Evolutionary conservation across 1,284 basidiomycete genomes (phyloP), one percentile per base, ranked within the genome.

Genomic region (Ceratobasidium sp.): DNA sequence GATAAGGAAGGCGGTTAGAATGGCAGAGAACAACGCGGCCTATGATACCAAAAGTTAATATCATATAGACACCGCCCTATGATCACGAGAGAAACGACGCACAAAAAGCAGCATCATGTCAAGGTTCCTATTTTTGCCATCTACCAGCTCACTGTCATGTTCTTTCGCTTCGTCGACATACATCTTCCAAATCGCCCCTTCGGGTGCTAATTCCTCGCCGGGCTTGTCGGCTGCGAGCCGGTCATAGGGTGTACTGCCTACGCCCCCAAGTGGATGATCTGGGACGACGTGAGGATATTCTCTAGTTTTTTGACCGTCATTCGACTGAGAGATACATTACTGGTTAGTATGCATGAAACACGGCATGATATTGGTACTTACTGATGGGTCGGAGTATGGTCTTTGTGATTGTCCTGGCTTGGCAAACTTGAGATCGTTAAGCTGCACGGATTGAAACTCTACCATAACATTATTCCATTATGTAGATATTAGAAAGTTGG

Each of bases 1-100:
- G 37, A 74, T 61, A 7, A 74, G 42, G 39, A 74, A 74, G 3
- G 54, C 56, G 13, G 69, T 74, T 2, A 61, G 20, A 13, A 74
- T 56, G 1, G 54, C 69, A 0, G 69, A 69, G 54, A 69, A 69
- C 8, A 74, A 39, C 17, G 54, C 56, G 10, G 56, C 56, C 54
- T 60, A 17, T 49, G 42, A 8, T 45, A 42, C 39, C 6, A 42
- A 42, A 11, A 2, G 42, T 45, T 17, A 45, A 8, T 8, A 45
- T n/a, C n/a, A 2, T 17, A 17, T 2, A 45, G 42, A 17, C 17
- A 8, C 11, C 7, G 7, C 3, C 42, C 7, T 17, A 17, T n/a
- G n/a, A n/a, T n/a, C n/a, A 45, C 17, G 10, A 2, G 31, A 2
- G 26, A 11, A 58, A 28, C 28, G 2, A 31, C 54, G 5, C 31